Percentiles rank a stretch among this genome's conserved stretches.
These are phyloP conservation scores for Ogataea naganishii DNA, from an alignment of 805 yeast species.

Conservation along the genomic window DNA sequence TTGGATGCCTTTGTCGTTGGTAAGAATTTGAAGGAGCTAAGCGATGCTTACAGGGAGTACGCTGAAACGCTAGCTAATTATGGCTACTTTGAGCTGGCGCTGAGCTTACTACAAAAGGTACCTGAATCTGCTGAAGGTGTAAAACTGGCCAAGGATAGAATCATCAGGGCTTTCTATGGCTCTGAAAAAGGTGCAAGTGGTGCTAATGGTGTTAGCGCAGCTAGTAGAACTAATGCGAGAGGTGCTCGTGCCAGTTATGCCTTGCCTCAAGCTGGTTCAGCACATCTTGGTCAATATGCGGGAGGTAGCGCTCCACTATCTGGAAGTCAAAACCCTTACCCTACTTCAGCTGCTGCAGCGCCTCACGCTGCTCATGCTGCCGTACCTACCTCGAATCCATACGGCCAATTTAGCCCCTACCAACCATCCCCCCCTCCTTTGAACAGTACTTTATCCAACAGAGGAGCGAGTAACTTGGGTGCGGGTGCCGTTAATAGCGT, in stretches of 20 bases:
- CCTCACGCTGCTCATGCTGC: constrained; percentile 5
- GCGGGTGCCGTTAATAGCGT: background rate
- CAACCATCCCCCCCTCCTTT: too few relatives aligned
- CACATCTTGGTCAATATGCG: constrained; percentile 5
- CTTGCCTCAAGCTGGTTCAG: constrained; percentile 8
- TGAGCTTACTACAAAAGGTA: constrained; percentile 54
- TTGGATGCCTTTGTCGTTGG: constrained; percentile 29
- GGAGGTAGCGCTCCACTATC: too few relatives aligned
- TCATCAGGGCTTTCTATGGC: constrained; percentile 55
- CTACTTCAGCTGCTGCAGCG: constrained; percentile 5
- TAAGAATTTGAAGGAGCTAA: constrained; percentile 39
- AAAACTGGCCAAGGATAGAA: constrained; percentile 68
- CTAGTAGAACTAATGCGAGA: constrained; percentile 2
- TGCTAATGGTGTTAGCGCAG: too few relatives aligned
- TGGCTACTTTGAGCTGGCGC: constrained; percentile 81
- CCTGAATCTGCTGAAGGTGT: constrained; percentile 71
- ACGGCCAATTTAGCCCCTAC: too few relatives aligned
- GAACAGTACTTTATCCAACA: too few relatives aligned
- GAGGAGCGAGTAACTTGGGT: constrained; percentile 4
- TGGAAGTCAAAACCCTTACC: too few relatives aligned
- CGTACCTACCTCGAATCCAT: too few relatives aligned
- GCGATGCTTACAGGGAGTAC: constrained; percentile 69
- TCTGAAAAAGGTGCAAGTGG: constrained; percentile 1
- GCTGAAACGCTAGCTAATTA: constrained; percentile 69
- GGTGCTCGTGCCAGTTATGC: constrained; percentile 1